Base-by-base conservation (phyloP, 139 green algal species). In the Auxenochlorella pyrenoidosa region DNA sequence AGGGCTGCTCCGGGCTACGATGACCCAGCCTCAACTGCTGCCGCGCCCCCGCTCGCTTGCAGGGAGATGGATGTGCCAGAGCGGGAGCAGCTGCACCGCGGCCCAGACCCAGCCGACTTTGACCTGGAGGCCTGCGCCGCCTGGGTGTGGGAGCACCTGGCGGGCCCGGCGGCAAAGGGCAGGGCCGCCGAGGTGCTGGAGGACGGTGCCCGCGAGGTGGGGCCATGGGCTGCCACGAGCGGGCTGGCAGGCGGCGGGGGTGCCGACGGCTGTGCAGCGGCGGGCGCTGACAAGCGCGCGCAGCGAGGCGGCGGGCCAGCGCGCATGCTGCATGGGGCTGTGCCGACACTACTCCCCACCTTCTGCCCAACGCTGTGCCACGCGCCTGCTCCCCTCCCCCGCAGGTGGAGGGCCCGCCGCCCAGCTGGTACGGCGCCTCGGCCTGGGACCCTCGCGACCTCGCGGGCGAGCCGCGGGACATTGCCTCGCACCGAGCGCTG, bases 61-160 rank as follows among this genome's bases (percentile, higher is more conserved):
- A 86, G 66, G 40, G 60, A 68, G 32, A 89, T 83, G 34, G 96
- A 99, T 83, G 22, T 97, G 22, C 96, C 96, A 0, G 96, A 99
- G 93, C 88, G 96, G 26, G 85, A 96, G 84, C 96, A 99, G 93
- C 87, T 96, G 79, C 47, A 82, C n/a, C 51, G 79, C 24, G 87
- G 82, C 2, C 65, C 83, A 41, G 83, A 90, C 18, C 87, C 88
- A 28, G n/a, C 30, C 0, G 38, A 58, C 51, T 59, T 87, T 34
- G 73, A 90, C 43, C 83, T 87, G 65, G 63, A 86, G 5, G 72
- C 81, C 38, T 90, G 87, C 72, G 75, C 86, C 15, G 38, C 34
- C 59, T 93, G 90, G 90, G 84, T 94, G 21, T 83, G 83, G 28
- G 82, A 88, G 22, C 70, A 82, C 12, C 79, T 94, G 78, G 16